Conservation (phyloP, 1,139 yeast species). For the Geotrichum klebahnii region DNA sequence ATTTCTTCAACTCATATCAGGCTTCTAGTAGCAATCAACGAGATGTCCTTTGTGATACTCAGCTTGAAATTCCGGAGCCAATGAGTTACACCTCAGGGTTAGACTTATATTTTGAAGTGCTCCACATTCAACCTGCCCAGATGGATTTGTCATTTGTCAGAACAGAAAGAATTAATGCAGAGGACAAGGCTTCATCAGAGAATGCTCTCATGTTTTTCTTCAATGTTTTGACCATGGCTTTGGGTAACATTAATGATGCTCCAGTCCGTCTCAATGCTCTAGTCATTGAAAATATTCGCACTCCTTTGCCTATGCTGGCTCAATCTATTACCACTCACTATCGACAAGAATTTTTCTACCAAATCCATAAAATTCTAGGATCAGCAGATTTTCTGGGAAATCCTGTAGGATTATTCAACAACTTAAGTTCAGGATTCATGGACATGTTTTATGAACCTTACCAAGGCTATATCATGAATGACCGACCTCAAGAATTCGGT, state of each 20-base stretch:
- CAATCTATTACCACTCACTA: conserved; percentile 80
- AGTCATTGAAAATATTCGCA: conserved; percentile 81
- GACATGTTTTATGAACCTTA: conserved; percentile 97
- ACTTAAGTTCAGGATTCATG: conserved; percentile 88
- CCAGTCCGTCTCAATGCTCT: conserved; percentile 87
- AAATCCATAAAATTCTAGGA: conserved; percentile 87
- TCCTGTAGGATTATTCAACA: conserved; percentile 93
- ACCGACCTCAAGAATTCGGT: conserved; percentile 92
- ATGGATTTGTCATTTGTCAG: conserved; percentile 87
- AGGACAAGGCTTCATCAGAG: conserved; percentile 48
- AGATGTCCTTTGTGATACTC: conserved; percentile 55
- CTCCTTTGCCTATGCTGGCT: conserved; percentile 69
- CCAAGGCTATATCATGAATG: conserved; percentile 89
- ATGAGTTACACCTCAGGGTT: conserved; percentile 52
- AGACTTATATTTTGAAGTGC: conserved; percentile 86
- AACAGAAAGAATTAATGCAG: conserved; percentile 70
- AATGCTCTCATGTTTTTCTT: conserved; percentile 67
- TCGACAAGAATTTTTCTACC: conserved; percentile 87
- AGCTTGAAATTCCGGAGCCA: conserved; percentile 68
- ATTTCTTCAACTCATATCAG: conserved; percentile 52
- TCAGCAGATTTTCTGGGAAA: conserved; percentile 95
- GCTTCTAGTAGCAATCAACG: conserved; percentile 60
- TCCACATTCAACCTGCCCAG: conserved; percentile 88
- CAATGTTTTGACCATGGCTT: conserved; percentile 90
- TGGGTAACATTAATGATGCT: conserved; percentile 95